Percentiles rank a stretch among this genome's conserved stretches.
Conservation (phyloP, 2,329 filamentous ascomycete genomes). For the Cordyceps tenuipes region DNA sequence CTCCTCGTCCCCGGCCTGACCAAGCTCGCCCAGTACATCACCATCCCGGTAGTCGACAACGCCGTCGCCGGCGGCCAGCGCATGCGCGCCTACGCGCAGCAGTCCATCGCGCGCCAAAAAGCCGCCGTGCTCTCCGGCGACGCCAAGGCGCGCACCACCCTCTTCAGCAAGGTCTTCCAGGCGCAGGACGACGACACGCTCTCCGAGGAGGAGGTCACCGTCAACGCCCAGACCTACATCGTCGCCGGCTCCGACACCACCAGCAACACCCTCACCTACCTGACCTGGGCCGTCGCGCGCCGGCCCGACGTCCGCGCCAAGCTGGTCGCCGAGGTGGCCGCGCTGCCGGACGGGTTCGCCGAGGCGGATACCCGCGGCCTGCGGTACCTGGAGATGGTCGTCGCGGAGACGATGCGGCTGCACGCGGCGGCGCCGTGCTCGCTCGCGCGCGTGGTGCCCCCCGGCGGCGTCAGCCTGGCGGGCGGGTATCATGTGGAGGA, state of each 20-base stretch:
- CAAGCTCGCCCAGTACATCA: conserved; percentile 17
- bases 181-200: conserved; percentile 23
- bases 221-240: conserved; percentile 36
- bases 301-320: conserved; percentile 21
- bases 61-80: conserved; percentile 11
- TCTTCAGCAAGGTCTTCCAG: conserved; percentile 31
- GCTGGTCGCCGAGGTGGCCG: conserved; percentile 28
- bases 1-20: conserved; percentile 22
- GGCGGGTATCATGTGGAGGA: conserved; percentile 31
- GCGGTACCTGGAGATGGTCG: conserved; percentile 32
- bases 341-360: conserved; percentile 22
- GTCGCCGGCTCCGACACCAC: conserved; percentile 46
- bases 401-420: conserved; percentile 38
- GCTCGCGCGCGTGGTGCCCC: conserved; percentile 33
- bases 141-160: conserved; percentile 20
- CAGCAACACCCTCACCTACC: conserved; percentile 39
- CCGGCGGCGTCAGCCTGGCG: conserved; percentile 27
- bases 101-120: conserved; percentile 23
- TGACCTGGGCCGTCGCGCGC: conserved; percentile 31
- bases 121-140: conserved; percentile 16
- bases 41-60: conserved; percentile 18
- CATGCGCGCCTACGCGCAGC: conserved; percentile 18
- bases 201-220: conserved; percentile 25
- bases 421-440: conserved; percentile 31
- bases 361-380: conserved; percentile 20